Evolutionary conservation across 1,284 basidiomycete genomes (phyloP), one percentile per base, ranked within the genome.

Genomic region (Microbotryomycetes sp.): DNA sequence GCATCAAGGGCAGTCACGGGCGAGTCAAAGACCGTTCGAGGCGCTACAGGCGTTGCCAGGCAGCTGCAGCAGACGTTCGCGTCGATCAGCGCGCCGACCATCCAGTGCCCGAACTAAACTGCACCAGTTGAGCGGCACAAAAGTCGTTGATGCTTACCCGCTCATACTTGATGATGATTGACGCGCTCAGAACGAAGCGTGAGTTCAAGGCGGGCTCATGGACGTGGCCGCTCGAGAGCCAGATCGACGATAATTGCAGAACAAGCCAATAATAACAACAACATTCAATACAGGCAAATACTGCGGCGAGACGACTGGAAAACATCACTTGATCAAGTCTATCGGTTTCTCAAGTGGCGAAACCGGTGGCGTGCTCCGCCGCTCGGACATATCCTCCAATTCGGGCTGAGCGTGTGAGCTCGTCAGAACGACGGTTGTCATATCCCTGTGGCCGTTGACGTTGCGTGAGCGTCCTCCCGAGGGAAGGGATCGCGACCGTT

Each of bases 1-100:
- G 59, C 21, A 0, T 54, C 24, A 5, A 54, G 30, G 2, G 68
- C 58, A 26, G 61, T 52, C 0, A 61, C 16, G 3, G 68, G 64
- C 18, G 61, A 60, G 3, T 62, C 51, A 18, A 68, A 61, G 3
- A 48, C 4, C 2, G 59, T 6, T 11, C 52, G 15, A 4, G 55
- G 5, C 13, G 58, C 48, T 1, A 57, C 52, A 18, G 60, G 52
- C 4, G 59, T 58, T 2, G 59, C 28, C 5, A 61, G 30, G n/a
- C 59, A 58, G n/a, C 56, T 58, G 48, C 28, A n/a, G 18, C 18
- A 11, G 9, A 29, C 28, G 29, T 52, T n/a, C 4, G 50, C 24
- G 24, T 24, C 28, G 26, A n/a, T 52, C 50, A 52, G 13, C 3
- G 15, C 21, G 1, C 11, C 4, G 26, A 48, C 21, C 1, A 5